Evolutionary conservation across 306 rosid species (phyloP), one percentile per base, ranked within the genome.

Genomic region (Ochetophila trinervis): DNA sequence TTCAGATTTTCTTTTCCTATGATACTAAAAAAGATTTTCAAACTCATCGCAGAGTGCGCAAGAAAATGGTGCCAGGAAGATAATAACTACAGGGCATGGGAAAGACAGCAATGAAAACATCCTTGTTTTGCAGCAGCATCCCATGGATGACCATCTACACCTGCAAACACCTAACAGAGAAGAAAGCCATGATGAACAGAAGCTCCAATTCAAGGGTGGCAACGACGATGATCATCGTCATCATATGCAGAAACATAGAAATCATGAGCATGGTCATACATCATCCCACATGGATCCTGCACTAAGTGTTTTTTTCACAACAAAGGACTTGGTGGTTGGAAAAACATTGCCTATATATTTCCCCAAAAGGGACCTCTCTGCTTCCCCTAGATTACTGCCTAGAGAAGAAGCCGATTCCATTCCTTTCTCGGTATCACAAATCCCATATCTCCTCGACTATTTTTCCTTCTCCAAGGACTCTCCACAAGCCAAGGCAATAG

Each of bases 401-500:
- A 83, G 61, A 77, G 70, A 77, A 22, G 63, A 80, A 65, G 83
- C 82, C 36, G 86, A 82, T 53, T 66, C 85, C 57, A 50, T 87
- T 60, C 87, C 98, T 42, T 91, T 91, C 78, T 78, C 96, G 36
- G 16, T 65, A 40, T 68, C 80, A 48, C 13, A 82, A 40, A 83
- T 91, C 0, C 86, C 70, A 24, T n/a, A 77, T 45, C 85, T 89
- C 49, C 84, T 89, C 8, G 32, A 76, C 5, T 14, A 3, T 54
- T 89, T 88, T 70, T 80, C 85, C 57, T 56, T 83, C 64, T 68
- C 96, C 2, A 54, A 20, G 50, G 40, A 44, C 22, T 92, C 93
- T 48, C 82, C 86, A 6, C 88, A 82, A 76, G 92, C 91, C 58
- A 79, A 74, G 63, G 96, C 98, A 71, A 78, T 87, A 78, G 80